Evolutionary conservation across 179 eudicot genomes (phyloP).

Genomic region (Beta corolliflora): DNA sequence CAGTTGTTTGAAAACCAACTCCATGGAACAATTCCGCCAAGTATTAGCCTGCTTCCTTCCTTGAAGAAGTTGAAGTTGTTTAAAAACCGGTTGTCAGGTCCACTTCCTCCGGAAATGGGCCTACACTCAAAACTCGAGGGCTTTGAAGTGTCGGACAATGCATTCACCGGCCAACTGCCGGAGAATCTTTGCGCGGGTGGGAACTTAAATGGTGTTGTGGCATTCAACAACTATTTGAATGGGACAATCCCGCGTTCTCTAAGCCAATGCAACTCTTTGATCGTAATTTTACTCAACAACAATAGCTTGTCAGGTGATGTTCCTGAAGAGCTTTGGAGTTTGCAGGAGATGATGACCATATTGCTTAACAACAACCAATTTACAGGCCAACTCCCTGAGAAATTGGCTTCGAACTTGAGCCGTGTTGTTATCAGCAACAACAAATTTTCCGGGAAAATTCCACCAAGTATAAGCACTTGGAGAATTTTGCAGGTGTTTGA

Average conservation of each 20-base stretch:
- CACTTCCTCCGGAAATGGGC: constrained; percentile 64
- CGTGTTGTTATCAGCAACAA: constrained; percentile 60
- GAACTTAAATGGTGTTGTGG: constrained; percentile 49
- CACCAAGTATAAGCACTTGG: constrained; percentile 51
- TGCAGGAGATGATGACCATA: constrained; percentile 33
- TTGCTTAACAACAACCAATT: constrained; percentile 54
- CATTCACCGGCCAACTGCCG: constrained; percentile 72
- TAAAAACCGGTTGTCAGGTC: constrained; percentile 56
- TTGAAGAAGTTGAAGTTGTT: constrained; percentile 38
- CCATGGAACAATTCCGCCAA: constrained; percentile 41
- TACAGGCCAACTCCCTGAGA: constrained; percentile 60
- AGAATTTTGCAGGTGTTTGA: constrained; percentile 40
- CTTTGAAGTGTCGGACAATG: constrained; percentile 56
- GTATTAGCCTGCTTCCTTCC: constrained; percentile 22
- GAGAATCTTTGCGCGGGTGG: constrained; percentile 51
- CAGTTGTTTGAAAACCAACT: constrained; percentile 49
- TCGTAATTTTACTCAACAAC: constrained; percentile 43
- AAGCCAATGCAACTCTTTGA: constrained; percentile 42
- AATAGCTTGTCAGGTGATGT: constrained; percentile 65
- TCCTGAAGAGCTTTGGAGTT: constrained; percentile 64
- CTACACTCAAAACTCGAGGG: constrained; percentile 57
- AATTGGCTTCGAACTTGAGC: constrained; percentile 47
- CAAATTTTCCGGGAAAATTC: constrained; percentile 66
- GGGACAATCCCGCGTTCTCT: constrained; percentile 70
- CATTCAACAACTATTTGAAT: constrained; percentile 54